Evolutionary conservation across 352 stramenopile genomes (phyloP).

Genomic region (Phytopythium cucurbitacearum): DNA sequence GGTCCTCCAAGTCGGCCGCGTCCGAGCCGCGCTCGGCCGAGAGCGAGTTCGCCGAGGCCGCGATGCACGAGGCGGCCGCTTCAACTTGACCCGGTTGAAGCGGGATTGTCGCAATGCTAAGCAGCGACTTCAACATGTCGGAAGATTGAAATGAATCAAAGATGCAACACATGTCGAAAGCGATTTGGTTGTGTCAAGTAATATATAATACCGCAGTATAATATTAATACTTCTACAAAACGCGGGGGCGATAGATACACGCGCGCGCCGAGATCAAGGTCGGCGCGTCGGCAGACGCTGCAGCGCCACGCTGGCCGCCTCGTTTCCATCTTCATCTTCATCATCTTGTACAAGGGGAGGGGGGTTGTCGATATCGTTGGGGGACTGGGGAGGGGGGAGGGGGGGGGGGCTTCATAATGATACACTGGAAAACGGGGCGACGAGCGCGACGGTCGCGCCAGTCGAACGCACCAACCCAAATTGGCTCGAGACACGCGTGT

Average conservation of each 20-base stretch:
- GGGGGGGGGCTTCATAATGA: constrained; percentile 8
- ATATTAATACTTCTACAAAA: constrained; percentile 52
- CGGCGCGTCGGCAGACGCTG: neutral
- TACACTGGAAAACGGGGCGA: constrained; percentile 1
- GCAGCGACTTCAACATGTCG: neutral
- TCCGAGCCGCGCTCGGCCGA: neutral
- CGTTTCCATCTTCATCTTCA: constrained; percentile 19
- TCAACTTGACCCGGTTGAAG: neutral
- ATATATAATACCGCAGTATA: constrained; percentile 32
- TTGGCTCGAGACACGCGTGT: too few relatives aligned
- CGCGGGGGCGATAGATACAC: constrained; percentile 24
- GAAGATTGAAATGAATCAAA: neutral
- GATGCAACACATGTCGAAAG: too few relatives aligned
- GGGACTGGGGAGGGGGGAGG: neutral
- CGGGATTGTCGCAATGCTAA: neutral
- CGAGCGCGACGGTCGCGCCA: too few relatives aligned
- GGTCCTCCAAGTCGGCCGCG: neutral
- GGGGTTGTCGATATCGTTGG: neutral
- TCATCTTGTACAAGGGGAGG: constrained; percentile 26
- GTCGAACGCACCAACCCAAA: too few relatives aligned
- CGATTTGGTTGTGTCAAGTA: constrained; percentile 6
- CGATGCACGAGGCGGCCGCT: neutral
- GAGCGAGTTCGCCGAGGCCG: constrained; percentile 11
- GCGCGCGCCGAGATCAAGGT: constrained; percentile 4
- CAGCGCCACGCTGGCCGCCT: neutral